Conservation (phyloP, 2,329 filamentous ascomycete genomes). For the Phaeosphaeria sp. region DNA sequence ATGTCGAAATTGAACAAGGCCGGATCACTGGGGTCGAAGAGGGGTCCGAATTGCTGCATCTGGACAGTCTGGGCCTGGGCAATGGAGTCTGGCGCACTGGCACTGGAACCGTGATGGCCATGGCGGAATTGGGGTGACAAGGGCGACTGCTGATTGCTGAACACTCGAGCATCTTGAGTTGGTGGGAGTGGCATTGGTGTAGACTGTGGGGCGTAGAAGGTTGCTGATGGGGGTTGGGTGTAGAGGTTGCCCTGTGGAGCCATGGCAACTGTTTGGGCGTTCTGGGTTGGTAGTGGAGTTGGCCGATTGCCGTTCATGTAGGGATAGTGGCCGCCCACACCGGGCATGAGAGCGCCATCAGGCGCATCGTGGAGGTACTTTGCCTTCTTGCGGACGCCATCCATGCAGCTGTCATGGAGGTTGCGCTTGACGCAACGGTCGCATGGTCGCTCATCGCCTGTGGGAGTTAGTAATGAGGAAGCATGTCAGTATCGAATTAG, state of each 20-base stretch:
- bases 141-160: slow-evolving; percentile 73
- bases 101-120: slow-evolving; percentile 53
- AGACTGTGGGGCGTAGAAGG: slow-evolving; percentile 51
- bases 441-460: slow-evolving; percentile 96
- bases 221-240: slow-evolving; percentile 43
- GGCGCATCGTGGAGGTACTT: slow-evolving; percentile 98
- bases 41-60: slow-evolving; percentile 58
- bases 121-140: slow-evolving; percentile 76
- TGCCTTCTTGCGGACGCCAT: slow-evolving; percentile 97
- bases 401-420: slow-evolving; percentile 88
- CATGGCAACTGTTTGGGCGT: slow-evolving; percentile 30
- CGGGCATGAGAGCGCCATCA: slow-evolving; percentile 85
- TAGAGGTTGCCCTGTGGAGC: slow-evolving; percentile 53
- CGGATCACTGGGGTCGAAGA: slow-evolving; percentile 92
- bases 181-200: slow-evolving; percentile 49
- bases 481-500: neutral
- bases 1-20: slow-evolving; percentile 95
- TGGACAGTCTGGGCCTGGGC: slow-evolving; percentile 47
- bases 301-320: slow-evolving; percentile 57
- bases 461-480: neutral
- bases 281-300: slow-evolving; percentile 39
- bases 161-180: slow-evolving; percentile 57
- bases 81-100: slow-evolving; percentile 56
- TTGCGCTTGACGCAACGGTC: slow-evolving; percentile 93
- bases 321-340: slow-evolving; percentile 75